Evolutionary conservation across 2,329 filamentous ascomycete species (phyloP).

Genomic region (Cyanodermella asteris): DNA sequence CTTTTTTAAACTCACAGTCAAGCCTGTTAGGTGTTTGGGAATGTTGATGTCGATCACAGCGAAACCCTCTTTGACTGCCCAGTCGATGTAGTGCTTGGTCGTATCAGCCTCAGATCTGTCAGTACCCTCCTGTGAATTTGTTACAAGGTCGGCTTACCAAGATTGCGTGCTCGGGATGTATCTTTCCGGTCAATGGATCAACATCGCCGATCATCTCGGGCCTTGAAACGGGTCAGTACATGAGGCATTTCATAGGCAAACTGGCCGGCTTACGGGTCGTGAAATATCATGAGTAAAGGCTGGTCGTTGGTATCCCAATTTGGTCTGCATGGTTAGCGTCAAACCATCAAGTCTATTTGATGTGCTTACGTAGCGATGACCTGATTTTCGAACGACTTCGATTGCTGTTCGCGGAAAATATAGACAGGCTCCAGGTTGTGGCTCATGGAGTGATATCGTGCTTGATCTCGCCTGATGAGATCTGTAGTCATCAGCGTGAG

Average conservation of each 20-base stretch:
- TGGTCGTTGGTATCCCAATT: constrained; percentile 40
- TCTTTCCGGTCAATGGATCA: constrained; percentile 49
- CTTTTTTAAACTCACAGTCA: constrained; percentile 27
- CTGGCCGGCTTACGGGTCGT: constrained; percentile 48
- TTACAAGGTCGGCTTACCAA: constrained; percentile 4
- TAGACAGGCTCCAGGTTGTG: constrained; percentile 61
- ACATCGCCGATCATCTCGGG: constrained; percentile 48
- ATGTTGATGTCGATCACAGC: constrained; percentile 84
- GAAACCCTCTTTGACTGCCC: constrained; percentile 56
- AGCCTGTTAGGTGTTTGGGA: constrained; percentile 49
- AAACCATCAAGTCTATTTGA: no score
- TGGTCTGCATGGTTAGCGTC: no score
- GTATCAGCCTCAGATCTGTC: constrained; percentile 45
- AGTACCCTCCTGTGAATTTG: constrained; percentile 1
- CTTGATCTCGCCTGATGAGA: constrained; percentile 57
- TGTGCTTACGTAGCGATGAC: constrained; percentile 50
- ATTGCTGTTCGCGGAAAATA: constrained; percentile 51
- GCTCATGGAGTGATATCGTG: constrained; percentile 45
- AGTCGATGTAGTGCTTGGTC: constrained; percentile 60
- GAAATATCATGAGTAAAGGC: constrained; percentile 64
- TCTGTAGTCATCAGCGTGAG: constrained; percentile 23
- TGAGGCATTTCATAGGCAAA: not conserved
- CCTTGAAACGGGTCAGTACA: constrained; percentile 17
- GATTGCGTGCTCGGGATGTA: constrained; percentile 52
- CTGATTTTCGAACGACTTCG: constrained; percentile 65